These are phyloP conservation scores for Chaetomiaceae sp. DNA, from an alignment of 2,329 filamentous ascomycete genomes.

Conservation along the genomic window DNA sequence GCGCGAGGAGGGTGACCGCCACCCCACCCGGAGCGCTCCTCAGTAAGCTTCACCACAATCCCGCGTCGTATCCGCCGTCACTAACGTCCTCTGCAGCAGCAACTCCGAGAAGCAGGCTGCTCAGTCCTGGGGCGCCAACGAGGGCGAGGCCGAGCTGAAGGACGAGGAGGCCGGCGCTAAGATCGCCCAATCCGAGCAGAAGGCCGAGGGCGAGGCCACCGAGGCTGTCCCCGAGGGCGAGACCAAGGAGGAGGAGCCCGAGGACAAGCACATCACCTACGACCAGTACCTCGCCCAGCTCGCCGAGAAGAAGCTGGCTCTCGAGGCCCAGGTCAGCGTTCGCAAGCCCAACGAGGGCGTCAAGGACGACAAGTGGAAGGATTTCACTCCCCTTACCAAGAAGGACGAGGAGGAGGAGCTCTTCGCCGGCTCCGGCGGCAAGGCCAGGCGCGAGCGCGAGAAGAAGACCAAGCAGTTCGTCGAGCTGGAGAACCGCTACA, in stretches of 20 bases:
- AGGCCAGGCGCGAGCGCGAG: slow-evolving; percentile 80
- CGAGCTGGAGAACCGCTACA: slow-evolving; percentile 81
- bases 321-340: slow-evolving; percentile 58
- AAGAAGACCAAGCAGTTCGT: slow-evolving; percentile 87
- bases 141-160: slow-evolving; percentile 78
- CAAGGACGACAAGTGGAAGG: slow-evolving; percentile 84
- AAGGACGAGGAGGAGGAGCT: slow-evolving; percentile 68
- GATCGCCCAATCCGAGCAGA: slow-evolving; percentile 81
- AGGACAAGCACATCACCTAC: slow-evolving; percentile 76
- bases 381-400: slow-evolving; percentile 68
- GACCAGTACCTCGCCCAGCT: slow-evolving; percentile 75
- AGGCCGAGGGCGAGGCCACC: slow-evolving; percentile 40
- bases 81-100: slow-evolving; percentile 40
- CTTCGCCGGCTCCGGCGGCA: slow-evolving; percentile 69
- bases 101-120: slow-evolving; percentile 82
- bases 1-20: slow-evolving; percentile 54
- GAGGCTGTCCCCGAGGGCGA: slow-evolving; percentile 35
- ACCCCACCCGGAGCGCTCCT: slow-evolving; percentile 43
- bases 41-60: slow-evolving; percentile 39
- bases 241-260: slow-evolving; percentile 30
- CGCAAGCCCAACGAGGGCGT: slow-evolving; percentile 91
- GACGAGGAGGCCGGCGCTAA: slow-evolving; percentile 89
- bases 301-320: slow-evolving; percentile 53
- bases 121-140: slow-evolving; percentile 82
- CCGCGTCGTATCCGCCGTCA: background rate